A percentile compares a stretch with the other conserved stretches of the same genome.
Evolutionary conservation across 768 basidiomycete species (phyloP).

Genomic region (Russula foetens): DNA sequence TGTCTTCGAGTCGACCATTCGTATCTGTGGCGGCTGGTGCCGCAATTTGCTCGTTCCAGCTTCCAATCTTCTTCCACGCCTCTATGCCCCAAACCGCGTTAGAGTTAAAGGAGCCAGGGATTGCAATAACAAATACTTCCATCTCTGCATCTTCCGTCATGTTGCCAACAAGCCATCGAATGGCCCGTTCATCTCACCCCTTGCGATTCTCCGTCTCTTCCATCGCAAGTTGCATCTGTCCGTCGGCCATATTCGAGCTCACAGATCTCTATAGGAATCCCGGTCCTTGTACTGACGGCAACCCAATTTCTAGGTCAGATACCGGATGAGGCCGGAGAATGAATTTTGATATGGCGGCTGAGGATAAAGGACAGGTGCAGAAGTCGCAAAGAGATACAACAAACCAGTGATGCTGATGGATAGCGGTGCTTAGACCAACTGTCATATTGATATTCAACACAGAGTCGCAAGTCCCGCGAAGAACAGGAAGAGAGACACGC

Average conservation of each 20-base stretch:
- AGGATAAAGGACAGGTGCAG: neutral
- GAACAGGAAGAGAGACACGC: neutral
- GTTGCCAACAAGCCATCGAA: neutral
- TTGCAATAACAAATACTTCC: neutral
- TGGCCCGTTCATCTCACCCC: neutral
- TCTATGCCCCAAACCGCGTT: constrained; percentile 1
- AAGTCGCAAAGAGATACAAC: neutral
- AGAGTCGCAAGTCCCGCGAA: neutral
- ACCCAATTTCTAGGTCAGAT: neutral
- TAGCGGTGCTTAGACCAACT: neutral
- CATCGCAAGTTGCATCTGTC: neutral
- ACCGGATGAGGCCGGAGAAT: neutral
- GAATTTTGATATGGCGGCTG: neutral
- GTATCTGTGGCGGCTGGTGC: neutral
- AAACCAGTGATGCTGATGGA: neutral
- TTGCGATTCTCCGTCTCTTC: neutral
- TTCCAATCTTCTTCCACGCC: neutral
- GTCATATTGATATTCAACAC: neutral
- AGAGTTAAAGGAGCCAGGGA: neutral
- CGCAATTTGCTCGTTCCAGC: neutral
- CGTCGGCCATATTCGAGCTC: neutral
- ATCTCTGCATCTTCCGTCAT: neutral
- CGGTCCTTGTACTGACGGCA: neutral
- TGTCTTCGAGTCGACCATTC: no score
- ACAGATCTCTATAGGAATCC: neutral